phyloP scores from a whole-genome alignment of 148 eudicot species.

The Nepenthes gracilis region DNA sequence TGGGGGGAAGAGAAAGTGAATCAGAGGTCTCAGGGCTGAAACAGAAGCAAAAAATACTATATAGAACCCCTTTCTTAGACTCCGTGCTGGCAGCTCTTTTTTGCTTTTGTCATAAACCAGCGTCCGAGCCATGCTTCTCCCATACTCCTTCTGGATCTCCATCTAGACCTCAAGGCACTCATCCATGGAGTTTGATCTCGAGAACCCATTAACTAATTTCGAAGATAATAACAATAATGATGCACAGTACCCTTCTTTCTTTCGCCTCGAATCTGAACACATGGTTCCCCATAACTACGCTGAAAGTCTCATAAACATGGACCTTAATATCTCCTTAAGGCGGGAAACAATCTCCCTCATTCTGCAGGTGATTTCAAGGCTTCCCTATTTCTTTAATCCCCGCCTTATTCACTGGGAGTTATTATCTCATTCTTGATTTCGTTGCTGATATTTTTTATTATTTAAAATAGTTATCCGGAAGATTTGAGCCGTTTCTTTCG shows the following conservation, averaged over 20 bases:
- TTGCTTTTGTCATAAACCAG: too few species aligned
- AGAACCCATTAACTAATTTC: slow-evolving; percentile 28
- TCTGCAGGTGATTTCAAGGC: not conserved
- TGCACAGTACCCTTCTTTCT: slow-evolving; percentile 8
- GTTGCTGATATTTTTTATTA: too few species aligned
- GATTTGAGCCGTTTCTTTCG: slow-evolving; percentile 23
- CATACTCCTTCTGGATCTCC: not conserved
- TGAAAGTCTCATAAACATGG: slow-evolving; percentile 4
- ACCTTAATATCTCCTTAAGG: slow-evolving; percentile 9
- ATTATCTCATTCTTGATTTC: too few species aligned
- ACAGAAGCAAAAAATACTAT: too few species aligned
- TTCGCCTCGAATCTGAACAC: slow-evolving; percentile 31
- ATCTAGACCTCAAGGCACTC: not conserved
- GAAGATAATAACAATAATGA: not conserved
- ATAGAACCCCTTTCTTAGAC: too few species aligned
- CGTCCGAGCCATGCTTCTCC: too few species aligned
- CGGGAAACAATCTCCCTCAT: slow-evolving; percentile 19
- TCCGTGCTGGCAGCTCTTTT: too few species aligned
- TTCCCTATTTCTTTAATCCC: not conserved
- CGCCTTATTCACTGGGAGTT: too few species aligned
- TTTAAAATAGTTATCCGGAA: slow-evolving; percentile 5
- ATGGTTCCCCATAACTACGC: slow-evolving; percentile 18
- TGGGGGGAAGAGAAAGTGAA: too few species aligned
- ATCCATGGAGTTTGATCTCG: slow-evolving; percentile 40
- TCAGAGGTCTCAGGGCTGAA: too few species aligned